Percentiles rank a stretch among this genome's conserved stretches.
Conservation (phyloP, 2,329 filamentous ascomycete species). For the Myriosclerotinia scirpicola region DNA sequence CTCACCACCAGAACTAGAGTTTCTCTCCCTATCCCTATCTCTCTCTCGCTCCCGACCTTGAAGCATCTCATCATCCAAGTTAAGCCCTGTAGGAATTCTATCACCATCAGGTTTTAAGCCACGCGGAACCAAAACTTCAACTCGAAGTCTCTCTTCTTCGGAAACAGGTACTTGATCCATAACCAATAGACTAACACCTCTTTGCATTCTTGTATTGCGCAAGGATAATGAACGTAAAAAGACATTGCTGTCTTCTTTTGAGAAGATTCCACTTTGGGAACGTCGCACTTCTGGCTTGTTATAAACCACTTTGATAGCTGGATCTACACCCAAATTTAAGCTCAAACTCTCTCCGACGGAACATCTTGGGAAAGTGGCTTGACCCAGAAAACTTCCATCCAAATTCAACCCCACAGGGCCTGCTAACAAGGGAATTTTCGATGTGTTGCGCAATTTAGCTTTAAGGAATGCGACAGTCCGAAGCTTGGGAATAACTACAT, state of each 20-base stretch:
- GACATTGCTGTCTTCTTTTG: constrained; percentile 52
- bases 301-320: constrained; percentile 55
- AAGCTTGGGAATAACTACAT: constrained; percentile 61
- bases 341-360: constrained; percentile 54
- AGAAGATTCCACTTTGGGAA: constrained; percentile 53
- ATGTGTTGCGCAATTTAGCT: constrained; percentile 56
- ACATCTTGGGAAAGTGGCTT: constrained; percentile 55
- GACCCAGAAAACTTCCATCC: constrained; percentile 63
- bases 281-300: constrained; percentile 55
- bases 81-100: constrained; percentile 42
- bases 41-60: constrained; percentile 33
- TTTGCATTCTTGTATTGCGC: constrained; percentile 50
- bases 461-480: constrained; percentile 60
- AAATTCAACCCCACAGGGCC: constrained; percentile 59
- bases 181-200: constrained; percentile 49
- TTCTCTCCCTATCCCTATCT: constrained; percentile 31
- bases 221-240: constrained; percentile 53
- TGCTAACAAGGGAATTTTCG: constrained; percentile 55
- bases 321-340: constrained; percentile 60
- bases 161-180: constrained; percentile 63
- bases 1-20: background rate
- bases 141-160: constrained; percentile 57
- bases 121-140: constrained; percentile 51
- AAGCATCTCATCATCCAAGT: constrained; percentile 21
- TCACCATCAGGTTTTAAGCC: constrained; percentile 48